These are phyloP conservation scores for Jatropha multifida DNA, from an alignment of 441 rosid genomes.

Conservation along the genomic window DNA sequence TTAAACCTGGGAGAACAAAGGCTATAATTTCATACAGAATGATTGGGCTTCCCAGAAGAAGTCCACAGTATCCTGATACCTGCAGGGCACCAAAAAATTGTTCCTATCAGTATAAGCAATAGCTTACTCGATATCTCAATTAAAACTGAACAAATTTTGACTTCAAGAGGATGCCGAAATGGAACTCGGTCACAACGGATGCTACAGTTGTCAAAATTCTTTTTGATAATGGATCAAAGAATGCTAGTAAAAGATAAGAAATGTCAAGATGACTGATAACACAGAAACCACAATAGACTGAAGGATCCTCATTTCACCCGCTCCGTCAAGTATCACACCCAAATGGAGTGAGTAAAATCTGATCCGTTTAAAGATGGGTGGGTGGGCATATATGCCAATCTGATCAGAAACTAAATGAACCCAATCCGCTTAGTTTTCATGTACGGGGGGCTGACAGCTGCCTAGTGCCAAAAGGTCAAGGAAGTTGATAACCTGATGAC, in stretches of 20 bases:
- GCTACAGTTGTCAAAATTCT: background rate
- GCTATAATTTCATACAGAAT: slow-evolving; percentile 93
- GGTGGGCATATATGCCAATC: too few species aligned
- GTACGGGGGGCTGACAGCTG: too few species aligned
- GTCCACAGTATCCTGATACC: slow-evolving; percentile 98
- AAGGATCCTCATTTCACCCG: too few species aligned
- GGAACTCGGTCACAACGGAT: background rate
- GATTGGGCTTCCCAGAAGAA: slow-evolving; percentile 86
- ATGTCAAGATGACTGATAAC: background rate
- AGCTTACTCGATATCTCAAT: slow-evolving; percentile 9
- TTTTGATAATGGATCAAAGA: background rate
- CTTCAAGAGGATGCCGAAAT: background rate
- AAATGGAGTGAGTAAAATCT: too few species aligned
- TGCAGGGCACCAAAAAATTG: slow-evolving; percentile 33
- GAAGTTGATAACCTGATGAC: too few species aligned
- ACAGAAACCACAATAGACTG: background rate
- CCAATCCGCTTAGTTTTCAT: too few species aligned
- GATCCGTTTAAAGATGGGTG: too few species aligned
- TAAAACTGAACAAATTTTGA: background rate
- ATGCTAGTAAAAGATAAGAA: background rate
- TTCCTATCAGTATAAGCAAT: slow-evolving; percentile 13
- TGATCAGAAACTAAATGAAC: too few species aligned
- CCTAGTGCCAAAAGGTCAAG: too few species aligned
- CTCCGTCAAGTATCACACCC: too few species aligned
- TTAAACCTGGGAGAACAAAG: slow-evolving; percentile 95